phyloP scores from a whole-genome alignment of 352 stramenopile genomes.

The Globisporangium mamillatum region DNA sequence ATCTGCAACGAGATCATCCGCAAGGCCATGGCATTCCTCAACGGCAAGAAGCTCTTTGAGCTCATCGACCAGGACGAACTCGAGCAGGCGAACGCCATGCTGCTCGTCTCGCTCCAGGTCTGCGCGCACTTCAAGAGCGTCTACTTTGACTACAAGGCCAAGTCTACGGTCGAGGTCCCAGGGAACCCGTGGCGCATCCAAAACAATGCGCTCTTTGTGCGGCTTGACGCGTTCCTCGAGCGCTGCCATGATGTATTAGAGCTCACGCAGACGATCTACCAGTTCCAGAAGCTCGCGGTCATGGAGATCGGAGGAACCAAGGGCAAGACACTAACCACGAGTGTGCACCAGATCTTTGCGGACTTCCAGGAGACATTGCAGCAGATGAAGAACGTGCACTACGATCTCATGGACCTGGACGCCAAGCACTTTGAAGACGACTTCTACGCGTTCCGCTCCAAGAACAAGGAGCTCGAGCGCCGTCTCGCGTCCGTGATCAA shows the following conservation, averaged over 20 bases:
- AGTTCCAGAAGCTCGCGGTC: constrained; percentile 85
- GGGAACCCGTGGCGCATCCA: constrained; percentile 89
- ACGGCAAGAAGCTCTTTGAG: constrained; percentile 77
- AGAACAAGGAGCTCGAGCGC: constrained; percentile 88
- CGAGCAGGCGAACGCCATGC: constrained; percentile 67
- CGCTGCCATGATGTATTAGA: constrained; percentile 90
- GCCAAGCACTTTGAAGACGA: constrained; percentile 90
- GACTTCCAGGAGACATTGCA: constrained; percentile 84
- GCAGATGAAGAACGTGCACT: constrained; percentile 76
- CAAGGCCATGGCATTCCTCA: constrained; percentile 68
- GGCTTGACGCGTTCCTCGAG: constrained; percentile 89
- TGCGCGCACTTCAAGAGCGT: constrained; percentile 89
- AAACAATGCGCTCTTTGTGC: constrained; percentile 91
- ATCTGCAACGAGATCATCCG: constrained; percentile 89
- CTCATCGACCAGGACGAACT: constrained; percentile 75
- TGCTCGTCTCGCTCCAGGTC: constrained; percentile 71
- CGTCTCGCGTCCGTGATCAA: constrained; percentile 87
- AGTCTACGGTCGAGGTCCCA: constrained; percentile 73
- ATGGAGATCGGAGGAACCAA: constrained; percentile 93
- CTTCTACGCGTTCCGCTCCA: constrained; percentile 88
- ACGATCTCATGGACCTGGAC: constrained; percentile 89
- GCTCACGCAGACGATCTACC: constrained; percentile 86
- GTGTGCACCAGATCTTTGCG: constrained; percentile 83
- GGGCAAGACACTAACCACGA: constrained; percentile 90
- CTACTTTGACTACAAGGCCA: constrained; percentile 92